Conservation (phyloP, 2,329 filamentous ascomycete genomes). For the Lanzia echinophila region DNA sequence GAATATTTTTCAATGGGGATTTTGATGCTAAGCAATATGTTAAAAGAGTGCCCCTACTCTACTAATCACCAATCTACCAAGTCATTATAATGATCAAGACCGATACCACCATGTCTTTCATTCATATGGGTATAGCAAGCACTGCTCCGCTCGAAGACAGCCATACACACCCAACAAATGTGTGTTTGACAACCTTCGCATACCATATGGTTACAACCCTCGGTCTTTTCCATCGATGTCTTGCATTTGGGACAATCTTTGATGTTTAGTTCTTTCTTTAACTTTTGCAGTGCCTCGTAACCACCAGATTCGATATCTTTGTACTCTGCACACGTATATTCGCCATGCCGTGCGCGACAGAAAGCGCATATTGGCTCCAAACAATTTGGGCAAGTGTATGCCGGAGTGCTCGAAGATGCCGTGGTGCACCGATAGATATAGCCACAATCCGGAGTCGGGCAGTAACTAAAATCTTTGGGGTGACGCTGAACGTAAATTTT, state of each 20-base stretch:
- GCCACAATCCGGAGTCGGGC: slow-evolving; percentile 9
- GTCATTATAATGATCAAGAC: neutral
- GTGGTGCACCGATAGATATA: neutral
- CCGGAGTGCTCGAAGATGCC: neutral
- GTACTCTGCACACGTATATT: slow-evolving; percentile 16
- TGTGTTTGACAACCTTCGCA: slow-evolving; percentile 37
- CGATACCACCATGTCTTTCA: slow-evolving; percentile 3
- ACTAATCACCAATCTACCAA: neutral
- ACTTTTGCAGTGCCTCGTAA: slow-evolving; percentile 12
- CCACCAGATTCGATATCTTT: slow-evolving; percentile 10
- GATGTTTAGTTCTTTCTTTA: slow-evolving; percentile 33
- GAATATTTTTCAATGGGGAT: too few relatives aligned
- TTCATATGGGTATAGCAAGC: slow-evolving; percentile 25
- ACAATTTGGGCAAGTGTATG: slow-evolving; percentile 12
- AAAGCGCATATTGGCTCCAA: slow-evolving; percentile 13
- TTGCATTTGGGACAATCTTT: slow-evolving; percentile 35
- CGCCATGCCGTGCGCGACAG: slow-evolving; percentile 14
- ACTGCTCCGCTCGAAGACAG: slow-evolving; percentile 25
- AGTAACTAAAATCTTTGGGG: slow-evolving; percentile 6
- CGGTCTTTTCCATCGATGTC: slow-evolving; percentile 21
- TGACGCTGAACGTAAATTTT: slow-evolving; percentile 9
- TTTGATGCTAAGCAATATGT: too few relatives aligned
- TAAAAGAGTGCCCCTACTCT: too few relatives aligned
- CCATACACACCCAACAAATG: slow-evolving; percentile 44
- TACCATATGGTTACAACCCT: slow-evolving; percentile 42